These are phyloP conservation scores for Candida tetrigidarum DNA, from an alignment of 1,139 yeast species.

Conservation along the genomic window DNA sequence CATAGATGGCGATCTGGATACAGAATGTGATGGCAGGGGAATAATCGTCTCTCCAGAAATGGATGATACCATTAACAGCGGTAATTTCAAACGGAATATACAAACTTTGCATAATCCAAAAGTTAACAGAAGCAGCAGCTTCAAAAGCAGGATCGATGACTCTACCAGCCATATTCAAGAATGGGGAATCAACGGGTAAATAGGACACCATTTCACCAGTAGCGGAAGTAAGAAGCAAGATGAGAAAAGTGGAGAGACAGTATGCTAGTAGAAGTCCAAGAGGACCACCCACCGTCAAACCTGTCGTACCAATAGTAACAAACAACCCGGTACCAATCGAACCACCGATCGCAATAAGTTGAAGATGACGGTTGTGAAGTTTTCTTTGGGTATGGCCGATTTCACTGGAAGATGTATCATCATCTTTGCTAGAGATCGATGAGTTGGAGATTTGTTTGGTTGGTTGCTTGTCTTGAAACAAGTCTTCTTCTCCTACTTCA, in stretches of 20 bases:
- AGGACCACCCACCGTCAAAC: constrained; percentile 52
- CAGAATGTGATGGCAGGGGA: constrained; percentile 67
- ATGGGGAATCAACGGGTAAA: constrained; percentile 71
- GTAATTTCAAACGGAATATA: constrained; percentile 83
- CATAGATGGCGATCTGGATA: constrained; percentile 65
- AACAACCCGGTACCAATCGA: constrained; percentile 70
- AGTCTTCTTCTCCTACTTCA: constrained; percentile 1
- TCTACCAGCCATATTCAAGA: constrained; percentile 57
- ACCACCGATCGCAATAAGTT: constrained; percentile 68
- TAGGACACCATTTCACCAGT: constrained; percentile 87
- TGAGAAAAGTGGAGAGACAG: constrained; percentile 51
- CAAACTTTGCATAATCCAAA: constrained; percentile 75
- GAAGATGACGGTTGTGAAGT: constrained; percentile 53
- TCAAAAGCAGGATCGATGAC: constrained; percentile 71
- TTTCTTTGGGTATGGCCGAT: constrained; percentile 10
- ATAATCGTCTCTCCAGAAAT: constrained; percentile 79
- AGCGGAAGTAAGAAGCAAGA: constrained; percentile 65
- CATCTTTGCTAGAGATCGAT: no score
- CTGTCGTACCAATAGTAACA: constrained; percentile 47
- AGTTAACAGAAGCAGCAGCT: constrained; percentile 80
- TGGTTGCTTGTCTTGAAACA: background rate
- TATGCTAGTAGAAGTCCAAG: constrained; percentile 48
- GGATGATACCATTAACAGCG: constrained; percentile 76
- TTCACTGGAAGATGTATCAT: no score
- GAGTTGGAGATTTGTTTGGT: no score